A percentile compares a stretch with the other conserved stretches of the same genome.
These are phyloP conservation scores for Helminthosporium solani DNA, from an alignment of 2,329 filamentous ascomycete species.

Conservation along the genomic window DNA sequence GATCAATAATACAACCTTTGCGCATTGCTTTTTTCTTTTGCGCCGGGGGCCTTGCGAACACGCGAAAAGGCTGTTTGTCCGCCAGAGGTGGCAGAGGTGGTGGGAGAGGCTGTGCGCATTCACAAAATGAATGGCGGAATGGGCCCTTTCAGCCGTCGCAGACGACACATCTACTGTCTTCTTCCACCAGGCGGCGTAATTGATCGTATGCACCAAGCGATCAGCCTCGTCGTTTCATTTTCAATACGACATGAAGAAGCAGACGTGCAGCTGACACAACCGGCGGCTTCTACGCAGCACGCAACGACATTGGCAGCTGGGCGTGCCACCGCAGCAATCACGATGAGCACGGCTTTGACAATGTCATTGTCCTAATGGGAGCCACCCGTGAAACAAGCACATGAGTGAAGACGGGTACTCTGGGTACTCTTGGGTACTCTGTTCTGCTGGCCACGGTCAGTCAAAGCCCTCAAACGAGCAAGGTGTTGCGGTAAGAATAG, in stretches of 20 bases:
- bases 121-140: too few species aligned
- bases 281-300: slow-evolving; percentile 15
- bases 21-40: slow-evolving; percentile 12
- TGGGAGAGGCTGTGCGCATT: too few species aligned
- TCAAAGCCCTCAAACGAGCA: neutral
- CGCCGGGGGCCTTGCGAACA: neutral
- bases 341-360: neutral
- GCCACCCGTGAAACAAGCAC: slow-evolving; percentile 18
- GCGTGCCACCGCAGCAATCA: slow-evolving; percentile 4
- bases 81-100: too few species aligned
- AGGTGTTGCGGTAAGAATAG: neutral
- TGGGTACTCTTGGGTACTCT: neutral
- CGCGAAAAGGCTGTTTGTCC: too few species aligned
- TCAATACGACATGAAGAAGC: too few species aligned
- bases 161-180: slow-evolving; percentile 4
- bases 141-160: slow-evolving; percentile 28
- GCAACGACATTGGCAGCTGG: slow-evolving; percentile 8
- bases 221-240: too few species aligned
- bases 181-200: slow-evolving; percentile 18
- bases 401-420: neutral
- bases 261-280: too few species aligned
- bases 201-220: too few species aligned
- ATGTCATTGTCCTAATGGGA: slow-evolving; percentile 1
- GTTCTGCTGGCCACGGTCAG: slow-evolving; percentile 5
- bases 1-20: slow-evolving; percentile 10